A percentile compares a stretch with the other conserved stretches of the same genome.
Evolutionary conservation across 2,329 filamentous ascomycete genomes (phyloP).

Genomic region (Fusarium nanum): DNA sequence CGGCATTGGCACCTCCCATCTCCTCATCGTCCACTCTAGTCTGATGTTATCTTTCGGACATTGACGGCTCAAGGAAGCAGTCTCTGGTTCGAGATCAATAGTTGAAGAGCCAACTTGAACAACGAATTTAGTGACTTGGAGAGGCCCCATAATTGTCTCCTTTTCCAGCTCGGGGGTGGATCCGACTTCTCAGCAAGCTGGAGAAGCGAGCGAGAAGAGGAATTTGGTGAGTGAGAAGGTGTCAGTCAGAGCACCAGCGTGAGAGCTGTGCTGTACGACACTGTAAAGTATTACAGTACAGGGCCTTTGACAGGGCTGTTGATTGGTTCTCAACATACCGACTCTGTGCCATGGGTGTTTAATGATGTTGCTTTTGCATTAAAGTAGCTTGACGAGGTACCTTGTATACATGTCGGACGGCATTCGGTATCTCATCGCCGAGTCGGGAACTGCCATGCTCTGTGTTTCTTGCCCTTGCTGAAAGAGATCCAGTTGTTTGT

Average conservation of each 20-base stretch:
- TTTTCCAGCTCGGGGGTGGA: slow-evolving; percentile 26
- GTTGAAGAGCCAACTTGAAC: background rate
- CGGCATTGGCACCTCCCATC: slow-evolving; percentile 17
- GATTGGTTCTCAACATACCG: slow-evolving; percentile 39
- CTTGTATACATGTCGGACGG: slow-evolving; percentile 16
- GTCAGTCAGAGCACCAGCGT: background rate
- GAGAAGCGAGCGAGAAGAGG: slow-evolving; percentile 6
- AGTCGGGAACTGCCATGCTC: slow-evolving; percentile 25
- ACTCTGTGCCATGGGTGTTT: slow-evolving; percentile 21
- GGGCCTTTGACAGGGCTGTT: slow-evolving; percentile 1
- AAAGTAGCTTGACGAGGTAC: background rate
- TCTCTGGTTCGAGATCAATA: slow-evolving; percentile 12
- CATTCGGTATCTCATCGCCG: slow-evolving; percentile 37
- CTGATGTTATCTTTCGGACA: slow-evolving; percentile 2
- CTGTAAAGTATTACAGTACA: background rate
- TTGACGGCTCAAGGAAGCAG: slow-evolving; percentile 25
- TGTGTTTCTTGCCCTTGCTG: slow-evolving; percentile 15
- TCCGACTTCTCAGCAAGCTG: slow-evolving; percentile 17
- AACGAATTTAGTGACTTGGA: slow-evolving; percentile 10
- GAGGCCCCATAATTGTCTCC: slow-evolving; percentile 18
- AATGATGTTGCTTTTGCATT: slow-evolving; percentile 33
- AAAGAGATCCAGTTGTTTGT: background rate
- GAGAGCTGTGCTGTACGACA: slow-evolving; percentile 19
- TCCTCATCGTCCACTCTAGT: slow-evolving; percentile 4
- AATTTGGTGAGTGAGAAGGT: slow-evolving; percentile 3